A percentile compares a stretch with the other conserved stretches of the same genome.
Evolutionary conservation across 2,329 filamentous ascomycete genomes (phyloP).

Genomic region (Diaporthe humulicola): DNA sequence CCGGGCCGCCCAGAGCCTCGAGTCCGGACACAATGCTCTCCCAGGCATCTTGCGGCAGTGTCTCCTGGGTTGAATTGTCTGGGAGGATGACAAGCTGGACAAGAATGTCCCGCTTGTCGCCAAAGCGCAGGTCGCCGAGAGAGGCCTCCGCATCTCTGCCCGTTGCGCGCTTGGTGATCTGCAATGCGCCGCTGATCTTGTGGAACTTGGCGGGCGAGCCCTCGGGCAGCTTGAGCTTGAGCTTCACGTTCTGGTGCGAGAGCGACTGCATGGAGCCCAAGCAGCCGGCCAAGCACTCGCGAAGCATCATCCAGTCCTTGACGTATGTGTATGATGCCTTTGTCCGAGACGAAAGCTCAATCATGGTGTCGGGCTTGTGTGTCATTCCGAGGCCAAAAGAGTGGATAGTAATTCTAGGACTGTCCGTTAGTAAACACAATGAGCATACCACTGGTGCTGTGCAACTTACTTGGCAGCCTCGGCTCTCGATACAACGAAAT

Average conservation of each 20-base stretch:
- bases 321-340: slow-evolving; percentile 99
- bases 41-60: slow-evolving; percentile 93
- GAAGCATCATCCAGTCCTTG: slow-evolving; percentile 99
- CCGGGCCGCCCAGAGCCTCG: slow-evolving; percentile 89
- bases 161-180: slow-evolving; percentile 95
- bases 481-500: slow-evolving; percentile 96
- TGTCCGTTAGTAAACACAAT: slow-evolving; percentile 46
- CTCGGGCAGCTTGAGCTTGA: slow-evolving; percentile 93
- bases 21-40: slow-evolving; percentile 96
- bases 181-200: slow-evolving; percentile 96
- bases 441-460: not conserved
- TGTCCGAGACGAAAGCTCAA: slow-evolving; percentile 93
- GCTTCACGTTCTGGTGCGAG: slow-evolving; percentile 98
- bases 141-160: slow-evolving; percentile 94
- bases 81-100: slow-evolving; percentile 94
- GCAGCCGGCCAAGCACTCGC: slow-evolving; percentile 94
- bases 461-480: slow-evolving; percentile 92
- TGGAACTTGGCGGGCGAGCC: slow-evolving; percentile 98
- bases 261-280: slow-evolving; percentile 91
- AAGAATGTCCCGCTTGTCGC: slow-evolving; percentile 93
- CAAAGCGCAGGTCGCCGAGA: slow-evolving; percentile 92
- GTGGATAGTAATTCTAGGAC: slow-evolving; percentile 86
- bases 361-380: slow-evolving; percentile 99
- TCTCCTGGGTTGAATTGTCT: slow-evolving; percentile 85
- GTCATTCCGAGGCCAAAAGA: slow-evolving; percentile 97